phyloP scores from a whole-genome alignment of 2,329 filamentous ascomycete species.

The Ascochyta rabiei region DNA sequence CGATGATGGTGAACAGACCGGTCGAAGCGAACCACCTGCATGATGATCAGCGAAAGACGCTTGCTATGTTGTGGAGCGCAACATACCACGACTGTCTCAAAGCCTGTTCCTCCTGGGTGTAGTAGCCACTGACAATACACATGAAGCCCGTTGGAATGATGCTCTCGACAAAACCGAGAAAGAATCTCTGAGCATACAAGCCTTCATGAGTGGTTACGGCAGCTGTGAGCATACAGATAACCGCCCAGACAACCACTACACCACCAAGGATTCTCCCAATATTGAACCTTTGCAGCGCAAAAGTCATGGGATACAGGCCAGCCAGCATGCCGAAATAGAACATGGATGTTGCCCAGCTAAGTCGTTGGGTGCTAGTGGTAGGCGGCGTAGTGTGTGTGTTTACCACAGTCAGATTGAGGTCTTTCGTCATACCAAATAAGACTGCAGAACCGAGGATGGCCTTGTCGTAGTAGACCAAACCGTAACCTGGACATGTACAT shows the following conservation, averaged over 20 bases:
- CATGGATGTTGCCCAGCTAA: constrained; percentile 78
- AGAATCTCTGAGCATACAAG: constrained; percentile 63
- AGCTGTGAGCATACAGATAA: constrained; percentile 71
- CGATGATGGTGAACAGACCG: constrained; percentile 44
- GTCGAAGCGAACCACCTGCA: constrained; percentile 66
- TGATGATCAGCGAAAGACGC: background rate
- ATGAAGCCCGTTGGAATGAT: constrained; percentile 64
- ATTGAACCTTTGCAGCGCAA: constrained; percentile 70
- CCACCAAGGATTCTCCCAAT: constrained; percentile 67
- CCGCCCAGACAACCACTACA: constrained; percentile 69
- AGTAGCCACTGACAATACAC: constrained; percentile 55
- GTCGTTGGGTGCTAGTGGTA: constrained; percentile 67
- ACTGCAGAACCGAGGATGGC: constrained; percentile 75
- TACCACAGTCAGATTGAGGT: constrained; percentile 65
- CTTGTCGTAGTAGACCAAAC: constrained; percentile 74
- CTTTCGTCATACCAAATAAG: constrained; percentile 76
- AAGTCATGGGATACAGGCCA: constrained; percentile 76
- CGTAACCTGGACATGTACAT: constrained; percentile 56
- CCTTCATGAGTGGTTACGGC: constrained; percentile 68
- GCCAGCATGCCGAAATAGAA: constrained; percentile 83
- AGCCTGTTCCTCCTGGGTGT: constrained; percentile 51
- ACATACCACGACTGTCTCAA: constrained; percentile 61
- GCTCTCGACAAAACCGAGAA: constrained; percentile 62
- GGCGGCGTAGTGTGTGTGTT: constrained; percentile 58
- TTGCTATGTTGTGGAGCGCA: background rate